These are phyloP conservation scores for Metschnikowia shivogae DNA, from an alignment of 805 yeast genomes.

Conservation along the genomic window DNA sequence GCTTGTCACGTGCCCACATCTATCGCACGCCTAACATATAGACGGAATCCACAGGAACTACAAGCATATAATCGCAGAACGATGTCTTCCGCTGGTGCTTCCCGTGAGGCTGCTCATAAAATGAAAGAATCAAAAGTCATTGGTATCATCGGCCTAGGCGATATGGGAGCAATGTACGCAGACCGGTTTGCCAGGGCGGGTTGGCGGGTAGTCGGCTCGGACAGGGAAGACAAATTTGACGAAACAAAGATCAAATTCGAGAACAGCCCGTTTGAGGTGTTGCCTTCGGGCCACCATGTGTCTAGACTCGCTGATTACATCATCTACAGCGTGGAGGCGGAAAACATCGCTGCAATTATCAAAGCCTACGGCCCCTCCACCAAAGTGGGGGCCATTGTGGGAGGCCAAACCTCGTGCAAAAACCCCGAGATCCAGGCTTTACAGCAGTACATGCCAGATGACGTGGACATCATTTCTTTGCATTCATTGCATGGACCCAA, in stretches of 20 bases:
- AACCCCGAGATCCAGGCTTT: constrained; percentile 85
- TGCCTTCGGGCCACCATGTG: constrained; percentile 79
- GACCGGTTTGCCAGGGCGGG: constrained; percentile 72
- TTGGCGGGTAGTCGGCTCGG: constrained; percentile 88
- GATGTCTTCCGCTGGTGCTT: not conserved
- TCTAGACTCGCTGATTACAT: constrained; percentile 78
- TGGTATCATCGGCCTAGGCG: constrained; percentile 95
- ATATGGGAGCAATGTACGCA: constrained; percentile 93
- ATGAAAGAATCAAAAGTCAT: constrained; percentile 43
- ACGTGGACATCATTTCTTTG: constrained; percentile 77
- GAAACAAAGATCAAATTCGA: constrained; percentile 37
- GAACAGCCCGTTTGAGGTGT: constrained; percentile 48
- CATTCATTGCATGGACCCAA: constrained; percentile 95
- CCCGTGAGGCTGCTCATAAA: not conserved
- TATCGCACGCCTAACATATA: not conserved
- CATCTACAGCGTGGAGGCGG: constrained; percentile 93
- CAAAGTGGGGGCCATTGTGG: constrained; percentile 84
- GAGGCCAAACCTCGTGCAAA: constrained; percentile 98
- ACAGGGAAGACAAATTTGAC: constrained; percentile 61
- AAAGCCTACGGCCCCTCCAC: constrained; percentile 79
- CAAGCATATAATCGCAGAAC: no score
- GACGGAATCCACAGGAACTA: no score
- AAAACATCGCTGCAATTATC: constrained; percentile 69
- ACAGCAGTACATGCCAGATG: constrained; percentile 68
- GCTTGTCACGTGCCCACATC: not conserved